Conservation (phyloP, 176 grass and related monocot species). For the Chloris gayana region DNA sequence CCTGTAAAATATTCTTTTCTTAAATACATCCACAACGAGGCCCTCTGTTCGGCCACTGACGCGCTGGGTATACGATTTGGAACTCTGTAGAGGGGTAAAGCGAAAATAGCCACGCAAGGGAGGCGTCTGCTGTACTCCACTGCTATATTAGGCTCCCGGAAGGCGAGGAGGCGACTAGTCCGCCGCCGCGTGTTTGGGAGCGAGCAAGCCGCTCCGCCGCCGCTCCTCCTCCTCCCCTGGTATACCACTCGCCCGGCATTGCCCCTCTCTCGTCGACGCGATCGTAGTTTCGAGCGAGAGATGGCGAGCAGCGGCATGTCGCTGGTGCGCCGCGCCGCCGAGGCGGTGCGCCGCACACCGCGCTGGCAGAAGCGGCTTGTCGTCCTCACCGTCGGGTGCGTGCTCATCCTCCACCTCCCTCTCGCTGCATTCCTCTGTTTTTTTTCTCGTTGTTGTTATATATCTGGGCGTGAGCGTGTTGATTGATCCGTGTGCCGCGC, state of each 20-base stretch:
- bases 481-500: conserved; percentile 1
- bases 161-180: conserved; percentile 26
- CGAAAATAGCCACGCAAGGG: neutral
- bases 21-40: accelerated
- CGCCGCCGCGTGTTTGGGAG: conserved; percentile 52
- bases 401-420: neutral
- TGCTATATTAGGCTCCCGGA: conserved; percentile 41
- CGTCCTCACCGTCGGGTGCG: conserved; percentile 54
- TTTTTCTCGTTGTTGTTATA: neutral
- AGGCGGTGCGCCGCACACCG: conserved; percentile 37
- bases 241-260: conserved; percentile 3
- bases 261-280: conserved; percentile 8
- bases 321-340: conserved; percentile 39
- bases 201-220: conserved; percentile 40
- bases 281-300: neutral
- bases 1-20: accelerated
- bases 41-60: neutral
- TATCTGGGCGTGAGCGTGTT: neutral
- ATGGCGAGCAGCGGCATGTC: conserved; percentile 31
- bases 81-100: accelerated
- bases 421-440: neutral
- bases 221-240: conserved; percentile 17
- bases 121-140: neutral
- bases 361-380: conserved; percentile 57
- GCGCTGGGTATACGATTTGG: accelerated